Evolutionary conservation across 495 filamentous ascomycete genomes (phyloP).

Genomic region (Penicillium odoratum): DNA sequence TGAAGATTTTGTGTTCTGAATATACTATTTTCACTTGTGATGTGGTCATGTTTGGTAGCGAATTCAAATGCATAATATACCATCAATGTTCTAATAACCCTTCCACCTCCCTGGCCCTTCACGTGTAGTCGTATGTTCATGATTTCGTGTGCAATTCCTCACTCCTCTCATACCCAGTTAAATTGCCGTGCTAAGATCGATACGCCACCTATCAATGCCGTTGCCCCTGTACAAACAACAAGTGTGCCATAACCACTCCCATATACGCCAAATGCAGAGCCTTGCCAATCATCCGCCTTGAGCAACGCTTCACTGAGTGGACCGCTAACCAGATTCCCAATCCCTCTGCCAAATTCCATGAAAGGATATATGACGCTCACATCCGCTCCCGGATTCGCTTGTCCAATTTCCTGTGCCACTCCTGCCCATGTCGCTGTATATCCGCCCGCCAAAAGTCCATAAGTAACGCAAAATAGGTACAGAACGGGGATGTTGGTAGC

Average conservation of each 20-base stretch:
- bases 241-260: slow-evolving; percentile 40
- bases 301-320: slow-evolving; percentile 46
- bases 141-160: not conserved
- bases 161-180: slow-evolving; percentile 13
- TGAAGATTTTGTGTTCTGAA: not conserved
- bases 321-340: slow-evolving; percentile 59
- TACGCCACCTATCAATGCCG: slow-evolving; percentile 38
- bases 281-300: slow-evolving; percentile 18
- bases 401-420: slow-evolving; percentile 51
- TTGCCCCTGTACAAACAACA: slow-evolving; percentile 43
- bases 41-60: not conserved
- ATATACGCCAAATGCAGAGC: slow-evolving; percentile 29
- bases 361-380: slow-evolving; percentile 58
- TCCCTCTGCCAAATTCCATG: slow-evolving; percentile 57
- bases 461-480: slow-evolving; percentile 56
- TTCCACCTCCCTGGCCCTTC: not conserved
- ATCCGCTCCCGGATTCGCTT: slow-evolving; percentile 38
- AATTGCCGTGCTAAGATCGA: slow-evolving; percentile 26
- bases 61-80: slow-evolving; percentile 1
- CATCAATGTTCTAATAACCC: not conserved
- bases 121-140: not conserved
- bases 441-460: slow-evolving; percentile 63
- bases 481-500: slow-evolving; percentile 14
- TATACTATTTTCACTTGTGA: not conserved
- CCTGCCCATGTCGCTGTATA: slow-evolving; percentile 58